These are phyloP conservation scores for Umbelopsis sp. DNA, from an alignment of 192 early-diverging fungal species.

Conservation along the genomic window DNA sequence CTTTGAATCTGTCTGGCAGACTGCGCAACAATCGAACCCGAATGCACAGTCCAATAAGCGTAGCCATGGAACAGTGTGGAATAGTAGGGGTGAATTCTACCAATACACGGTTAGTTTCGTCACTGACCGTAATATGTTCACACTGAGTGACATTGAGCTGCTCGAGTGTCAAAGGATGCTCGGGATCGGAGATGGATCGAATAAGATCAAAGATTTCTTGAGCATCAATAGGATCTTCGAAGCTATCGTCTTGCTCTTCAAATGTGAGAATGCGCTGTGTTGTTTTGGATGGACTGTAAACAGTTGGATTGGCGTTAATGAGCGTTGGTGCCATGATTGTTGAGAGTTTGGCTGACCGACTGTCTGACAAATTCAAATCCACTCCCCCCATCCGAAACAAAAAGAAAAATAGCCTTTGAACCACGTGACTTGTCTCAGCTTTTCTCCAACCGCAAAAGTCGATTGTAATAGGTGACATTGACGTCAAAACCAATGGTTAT, in stretches of 20 bases:
- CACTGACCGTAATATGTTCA: slow-evolving; percentile 82
- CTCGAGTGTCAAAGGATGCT: slow-evolving; percentile 96
- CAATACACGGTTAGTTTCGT: slow-evolving; percentile 63
- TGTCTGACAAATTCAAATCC: neutral
- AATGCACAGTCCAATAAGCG: slow-evolving; percentile 96
- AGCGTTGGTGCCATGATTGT: slow-evolving; percentile 33
- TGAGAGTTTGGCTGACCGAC: neutral
- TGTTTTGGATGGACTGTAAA: slow-evolving; percentile 65
- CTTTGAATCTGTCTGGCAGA: slow-evolving; percentile 90
- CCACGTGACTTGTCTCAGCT: neutral
- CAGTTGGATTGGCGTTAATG: slow-evolving; percentile 82
- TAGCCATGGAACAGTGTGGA: slow-evolving; percentile 99
- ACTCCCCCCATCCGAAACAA: neutral
- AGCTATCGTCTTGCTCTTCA: slow-evolving; percentile 74
- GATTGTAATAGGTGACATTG: too few species aligned
- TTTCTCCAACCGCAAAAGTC: too few species aligned
- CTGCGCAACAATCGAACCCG: slow-evolving; percentile 87
- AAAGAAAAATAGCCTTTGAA: neutral
- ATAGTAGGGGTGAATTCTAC: slow-evolving; percentile 97
- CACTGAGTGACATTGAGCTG: slow-evolving; percentile 93
- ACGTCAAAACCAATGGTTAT: too few species aligned
- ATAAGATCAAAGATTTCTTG: slow-evolving; percentile 95
- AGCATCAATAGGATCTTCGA: slow-evolving; percentile 76
- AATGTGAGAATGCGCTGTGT: slow-evolving; percentile 40
- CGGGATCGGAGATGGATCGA: slow-evolving; percentile 95